Evolutionary conservation across 306 rosid genomes (phyloP).

Genomic region (Alnus rubra): DNA sequence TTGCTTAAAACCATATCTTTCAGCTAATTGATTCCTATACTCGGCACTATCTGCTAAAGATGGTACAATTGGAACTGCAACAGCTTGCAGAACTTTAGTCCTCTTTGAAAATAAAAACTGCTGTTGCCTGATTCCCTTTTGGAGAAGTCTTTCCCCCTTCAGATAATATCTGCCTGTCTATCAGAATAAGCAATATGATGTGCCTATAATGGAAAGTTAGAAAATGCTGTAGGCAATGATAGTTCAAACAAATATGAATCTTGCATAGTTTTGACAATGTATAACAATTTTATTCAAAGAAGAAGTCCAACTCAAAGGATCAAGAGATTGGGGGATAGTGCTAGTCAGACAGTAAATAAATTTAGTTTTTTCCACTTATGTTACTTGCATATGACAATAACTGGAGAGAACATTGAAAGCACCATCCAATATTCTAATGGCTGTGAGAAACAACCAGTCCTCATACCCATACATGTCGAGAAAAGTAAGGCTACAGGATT

Average conservation of each 20-base stretch:
- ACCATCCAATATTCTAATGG: neutral
- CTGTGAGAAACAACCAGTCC: neutral
- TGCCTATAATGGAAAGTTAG: slow-evolving; percentile 9
- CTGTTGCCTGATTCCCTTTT: slow-evolving; percentile 42
- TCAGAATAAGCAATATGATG: slow-evolving; percentile 29
- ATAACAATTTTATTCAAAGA: neutral
- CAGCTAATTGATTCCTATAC: slow-evolving; percentile 65
- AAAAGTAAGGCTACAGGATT: neutral
- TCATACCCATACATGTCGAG: neutral
- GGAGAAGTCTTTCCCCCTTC: slow-evolving; percentile 40
- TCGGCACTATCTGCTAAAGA: slow-evolving; percentile 54
- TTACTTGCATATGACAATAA: neutral
- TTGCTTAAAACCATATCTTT: slow-evolving; percentile 74
- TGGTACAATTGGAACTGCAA: slow-evolving; percentile 70
- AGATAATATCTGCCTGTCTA: slow-evolving; percentile 45
- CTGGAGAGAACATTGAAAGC: neutral
- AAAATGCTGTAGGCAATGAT: neutral
- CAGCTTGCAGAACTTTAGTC: slow-evolving; percentile 53
- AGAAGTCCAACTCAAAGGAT: neutral
- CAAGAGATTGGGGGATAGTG: neutral
- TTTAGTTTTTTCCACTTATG: neutral
- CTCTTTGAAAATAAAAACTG: slow-evolving; percentile 33
- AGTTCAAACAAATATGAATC: neutral
- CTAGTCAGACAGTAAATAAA: neutral
- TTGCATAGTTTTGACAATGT: neutral